Percentiles rank a stretch among this genome's conserved stretches.
These are phyloP conservation scores for Coemansia furcata DNA, from an alignment of 192 early-diverging fungal species.

Conservation along the genomic window DNA sequence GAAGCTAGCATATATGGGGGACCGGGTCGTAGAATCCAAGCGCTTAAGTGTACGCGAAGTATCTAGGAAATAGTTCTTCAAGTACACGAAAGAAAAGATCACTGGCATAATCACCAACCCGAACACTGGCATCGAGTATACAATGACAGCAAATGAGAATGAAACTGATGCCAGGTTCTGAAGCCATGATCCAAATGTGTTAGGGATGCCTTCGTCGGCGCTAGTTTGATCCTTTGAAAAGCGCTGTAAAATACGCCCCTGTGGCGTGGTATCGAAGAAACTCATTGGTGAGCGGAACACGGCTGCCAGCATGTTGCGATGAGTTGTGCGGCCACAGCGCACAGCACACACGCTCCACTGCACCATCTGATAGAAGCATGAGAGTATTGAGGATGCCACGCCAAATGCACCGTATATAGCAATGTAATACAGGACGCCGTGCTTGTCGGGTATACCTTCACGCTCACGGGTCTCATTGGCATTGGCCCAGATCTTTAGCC, in stretches of 20 bases:
- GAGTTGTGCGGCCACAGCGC: slow-evolving; percentile 70
- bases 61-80: slow-evolving; percentile 64
- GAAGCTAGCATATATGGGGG: slow-evolving; percentile 67
- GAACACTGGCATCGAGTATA: slow-evolving; percentile 51
- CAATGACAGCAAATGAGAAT: slow-evolving; percentile 48
- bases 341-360: slow-evolving; percentile 82
- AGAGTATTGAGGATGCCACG: slow-evolving; percentile 58
- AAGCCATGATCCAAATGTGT: slow-evolving; percentile 58
- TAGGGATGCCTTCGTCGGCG: slow-evolving; percentile 70
- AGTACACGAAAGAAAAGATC: slow-evolving; percentile 42
- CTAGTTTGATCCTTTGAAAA: slow-evolving; percentile 85
- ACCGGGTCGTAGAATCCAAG: slow-evolving; percentile 67
- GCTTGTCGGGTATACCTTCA: neutral
- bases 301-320: slow-evolving; percentile 71
- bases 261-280: slow-evolving; percentile 71
- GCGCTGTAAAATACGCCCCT: slow-evolving; percentile 84
- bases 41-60: slow-evolving; percentile 76
- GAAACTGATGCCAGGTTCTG: slow-evolving; percentile 30
- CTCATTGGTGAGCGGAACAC: slow-evolving; percentile 64
- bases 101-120: slow-evolving; percentile 54
- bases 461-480: slow-evolving; percentile 50
- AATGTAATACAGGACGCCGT: slow-evolving; percentile 61
- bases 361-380: slow-evolving; percentile 64
- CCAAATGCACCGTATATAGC: slow-evolving; percentile 77
- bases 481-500: slow-evolving; percentile 67